A percentile compares a stretch with the other conserved stretches of the same genome.
Evolutionary conservation across 202 grass and related monocot genomes (phyloP).

Genomic region (Brachypodium distachyon): DNA sequence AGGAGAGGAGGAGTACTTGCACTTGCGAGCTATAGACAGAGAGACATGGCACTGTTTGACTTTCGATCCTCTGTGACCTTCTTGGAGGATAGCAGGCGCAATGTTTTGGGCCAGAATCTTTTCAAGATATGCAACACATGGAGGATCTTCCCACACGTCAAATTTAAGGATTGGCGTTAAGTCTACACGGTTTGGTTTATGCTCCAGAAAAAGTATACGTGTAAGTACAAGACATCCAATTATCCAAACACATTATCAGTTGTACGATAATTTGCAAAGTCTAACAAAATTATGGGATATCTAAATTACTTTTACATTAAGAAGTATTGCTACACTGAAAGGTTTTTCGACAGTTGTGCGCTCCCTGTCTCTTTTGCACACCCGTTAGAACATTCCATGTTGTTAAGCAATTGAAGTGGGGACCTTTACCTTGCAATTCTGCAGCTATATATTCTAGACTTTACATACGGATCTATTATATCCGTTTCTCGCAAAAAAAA

Average conservation of each 20-base stretch:
- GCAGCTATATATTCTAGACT: no score
- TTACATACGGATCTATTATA: neutral
- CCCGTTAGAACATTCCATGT: no score
- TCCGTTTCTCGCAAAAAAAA: no score
- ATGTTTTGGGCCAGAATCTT: conserved; percentile 6
- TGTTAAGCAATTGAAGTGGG: neutral
- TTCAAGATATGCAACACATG: neutral
- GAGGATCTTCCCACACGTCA: neutral
- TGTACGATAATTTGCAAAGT: no score
- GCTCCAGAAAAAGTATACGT: neutral
- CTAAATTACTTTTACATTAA: no score
- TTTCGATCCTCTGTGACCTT: conserved; percentile 2
- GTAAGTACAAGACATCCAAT: neutral
- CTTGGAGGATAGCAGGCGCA: neutral
- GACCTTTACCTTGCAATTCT: neutral
- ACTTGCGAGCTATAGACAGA: neutral
- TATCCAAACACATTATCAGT: neutral
- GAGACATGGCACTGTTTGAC: conserved; percentile 25
- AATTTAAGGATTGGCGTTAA: neutral
- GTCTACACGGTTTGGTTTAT: neutral
- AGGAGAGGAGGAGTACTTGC: neutral
- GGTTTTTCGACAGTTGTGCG: no score
- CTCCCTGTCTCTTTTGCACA: no score
- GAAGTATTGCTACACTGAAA: no score
- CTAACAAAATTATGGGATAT: no score